Evolutionary conservation across 129 eudicot genomes (phyloP).

Genomic region (Helianthus annuus): HanXRQr2.0-SUNRISE NC_035440.2:164169123-164169622

Average conservation of each 20-base stretch:
- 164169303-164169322: background rate
- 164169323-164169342: constrained; percentile 52
- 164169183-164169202: constrained; percentile 29
- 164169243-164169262: constrained; percentile 54
- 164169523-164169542: constrained; percentile 38
- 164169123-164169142: constrained; percentile 47
- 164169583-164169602: constrained; percentile 7
- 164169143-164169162: constrained; percentile 24
- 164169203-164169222: constrained; percentile 7
- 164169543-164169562: constrained; percentile 62
- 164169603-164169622: constrained; percentile 3
- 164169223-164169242: constrained; percentile 22
- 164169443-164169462: constrained; percentile 40
- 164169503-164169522: constrained; percentile 72
- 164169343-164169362: constrained; percentile 50
- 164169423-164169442: constrained; percentile 64
- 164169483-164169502: constrained; percentile 46
- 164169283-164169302: constrained; percentile 1
- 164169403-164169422: constrained; percentile 16
- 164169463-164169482: constrained; percentile 55
- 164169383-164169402: constrained; percentile 60
- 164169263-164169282: constrained; percentile 48
- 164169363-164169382: constrained; percentile 38
- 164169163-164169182: constrained; percentile 44
- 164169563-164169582: background rate